Evolutionary conservation across 345 rosid species (phyloP), one percentile per base, ranked within the genome.

Genomic region (Corchorus capsularis): DNA sequence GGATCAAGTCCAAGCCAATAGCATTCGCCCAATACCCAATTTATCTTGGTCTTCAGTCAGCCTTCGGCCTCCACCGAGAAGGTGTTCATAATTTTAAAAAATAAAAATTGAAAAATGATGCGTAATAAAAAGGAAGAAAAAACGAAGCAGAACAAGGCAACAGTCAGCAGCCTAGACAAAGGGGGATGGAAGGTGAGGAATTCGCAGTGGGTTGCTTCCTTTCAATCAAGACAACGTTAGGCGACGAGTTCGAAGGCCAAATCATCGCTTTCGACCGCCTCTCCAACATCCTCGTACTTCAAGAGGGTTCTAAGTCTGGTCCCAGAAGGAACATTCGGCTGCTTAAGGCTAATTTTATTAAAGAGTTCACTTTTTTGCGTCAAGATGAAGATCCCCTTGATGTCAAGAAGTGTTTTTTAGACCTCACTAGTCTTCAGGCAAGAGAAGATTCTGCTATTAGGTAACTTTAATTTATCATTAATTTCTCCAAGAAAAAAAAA

Each of bases 201-300:
- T 89, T 92, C 79, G 84, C 93, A 3, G 91, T 91, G 77, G 99
- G 99, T 27, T 91, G 96, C 92, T 82, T 89, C 70, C 96, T 93
- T 71, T 89, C 92, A 53, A 86, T 96, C 75, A 92, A 89, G 79
- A 93, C 97, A 75, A 89, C 88, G 65, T 79, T 92, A 55, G 99
- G 99, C n/a, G 99, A 96, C 73, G 97, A 90, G 79, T 96, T 93
- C 87, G 82, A 92, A 63, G 99, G 88, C 74, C 96, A 91, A 81
- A 89, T 96, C 86, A 83, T 96, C 79, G 87, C 96, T 83, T 96
- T 87, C 82, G 99, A 93, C 82, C 92, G 94, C 71, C 80, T 85
- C 71, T 91, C 97, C 84, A 96, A 96, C 97, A 87, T 93, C 83
- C 92, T 96, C 88, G 88, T 92, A 17, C 91, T 96, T 81, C 94